Evolutionary conservation across 768 basidiomycete genomes (phyloP).

Genomic region (Collybiopsis luxurians): DNA sequence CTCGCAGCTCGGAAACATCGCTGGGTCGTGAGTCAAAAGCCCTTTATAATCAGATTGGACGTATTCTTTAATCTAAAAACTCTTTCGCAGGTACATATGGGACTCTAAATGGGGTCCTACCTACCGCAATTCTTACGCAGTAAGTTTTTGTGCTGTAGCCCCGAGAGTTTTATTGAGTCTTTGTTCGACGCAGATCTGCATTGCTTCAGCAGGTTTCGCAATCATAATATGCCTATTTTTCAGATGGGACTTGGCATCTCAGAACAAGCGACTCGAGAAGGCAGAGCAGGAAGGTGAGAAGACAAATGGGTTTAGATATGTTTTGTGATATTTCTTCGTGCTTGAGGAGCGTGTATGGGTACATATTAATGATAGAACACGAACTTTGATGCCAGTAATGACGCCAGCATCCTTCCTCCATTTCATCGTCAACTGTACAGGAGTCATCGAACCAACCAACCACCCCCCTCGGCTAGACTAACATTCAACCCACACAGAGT

Average conservation of each 20-base stretch:
- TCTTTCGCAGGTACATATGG: background rate
- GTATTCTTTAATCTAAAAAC: background rate
- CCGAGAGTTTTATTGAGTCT: background rate
- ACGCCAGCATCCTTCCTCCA: background rate
- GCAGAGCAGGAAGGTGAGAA: background rate
- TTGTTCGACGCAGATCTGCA: constrained; percentile 3
- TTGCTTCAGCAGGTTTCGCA: background rate
- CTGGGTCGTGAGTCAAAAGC: constrained; percentile 47
- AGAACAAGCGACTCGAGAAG: background rate
- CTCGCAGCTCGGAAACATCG: constrained; percentile 79
- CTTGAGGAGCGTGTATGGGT: background rate
- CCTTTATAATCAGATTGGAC: background rate
- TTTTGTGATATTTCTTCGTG: background rate
- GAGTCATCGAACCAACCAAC: no score
- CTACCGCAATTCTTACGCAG: background rate
- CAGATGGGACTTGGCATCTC: background rate
- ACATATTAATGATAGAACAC: background rate
- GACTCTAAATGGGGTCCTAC: background rate
- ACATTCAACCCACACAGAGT: no score
- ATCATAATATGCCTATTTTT: background rate
- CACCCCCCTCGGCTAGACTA: no score
- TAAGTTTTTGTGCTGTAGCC: background rate
- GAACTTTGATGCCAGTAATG: background rate
- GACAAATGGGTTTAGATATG: background rate
- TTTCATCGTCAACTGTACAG: no score